A percentile compares a stretch with the other conserved stretches of the same genome.
These are phyloP conservation scores for Kazachstania psychrophila DNA, from an alignment of 805 yeast genomes.

Conservation along the genomic window DNA sequence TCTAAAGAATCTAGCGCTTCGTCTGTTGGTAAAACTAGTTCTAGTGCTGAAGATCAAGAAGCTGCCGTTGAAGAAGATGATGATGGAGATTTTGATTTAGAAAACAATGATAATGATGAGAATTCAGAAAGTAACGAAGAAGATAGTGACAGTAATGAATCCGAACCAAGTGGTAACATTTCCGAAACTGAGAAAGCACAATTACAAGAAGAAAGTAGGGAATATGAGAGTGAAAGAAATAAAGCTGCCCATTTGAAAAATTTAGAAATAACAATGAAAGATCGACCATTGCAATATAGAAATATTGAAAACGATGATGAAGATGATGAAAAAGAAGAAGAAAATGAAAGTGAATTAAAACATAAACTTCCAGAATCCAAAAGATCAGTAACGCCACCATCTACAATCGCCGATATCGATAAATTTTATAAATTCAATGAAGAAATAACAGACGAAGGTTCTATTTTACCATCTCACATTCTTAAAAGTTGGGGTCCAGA, in stretches of 20 bases:
- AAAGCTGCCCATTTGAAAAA: too few species aligned
- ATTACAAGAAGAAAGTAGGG: too few species aligned
- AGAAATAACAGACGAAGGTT: constrained; percentile 49
- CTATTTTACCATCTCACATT: constrained; percentile 49
- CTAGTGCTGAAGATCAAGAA: too few species aligned
- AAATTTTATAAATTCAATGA: constrained; percentile 56
- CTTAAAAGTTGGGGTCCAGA: constrained; percentile 62
- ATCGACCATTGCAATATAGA: too few species aligned
- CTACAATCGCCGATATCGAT: constrained; percentile 5
- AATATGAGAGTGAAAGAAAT: too few species aligned
- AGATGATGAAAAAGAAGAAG: constrained; percentile 18
- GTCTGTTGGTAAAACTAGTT: too few species aligned
- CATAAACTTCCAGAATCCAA: constrained; percentile 17
- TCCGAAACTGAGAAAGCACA: too few species aligned
- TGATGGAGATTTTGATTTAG: neutral
- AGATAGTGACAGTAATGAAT: neutral
- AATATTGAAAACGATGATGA: constrained; percentile 30
- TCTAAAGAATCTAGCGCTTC: too few species aligned
- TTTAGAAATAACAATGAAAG: neutral
- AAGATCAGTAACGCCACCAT: constrained; percentile 8
- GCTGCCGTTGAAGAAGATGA: neutral
- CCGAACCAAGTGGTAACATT: constrained; percentile 16
- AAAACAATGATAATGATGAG: neutral
- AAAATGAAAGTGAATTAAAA: constrained; percentile 27
- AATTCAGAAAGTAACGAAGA: constrained; percentile 11